Conservation (phyloP, 2,329 filamentous ascomycete genomes). For the Alternaria sp. region DNA sequence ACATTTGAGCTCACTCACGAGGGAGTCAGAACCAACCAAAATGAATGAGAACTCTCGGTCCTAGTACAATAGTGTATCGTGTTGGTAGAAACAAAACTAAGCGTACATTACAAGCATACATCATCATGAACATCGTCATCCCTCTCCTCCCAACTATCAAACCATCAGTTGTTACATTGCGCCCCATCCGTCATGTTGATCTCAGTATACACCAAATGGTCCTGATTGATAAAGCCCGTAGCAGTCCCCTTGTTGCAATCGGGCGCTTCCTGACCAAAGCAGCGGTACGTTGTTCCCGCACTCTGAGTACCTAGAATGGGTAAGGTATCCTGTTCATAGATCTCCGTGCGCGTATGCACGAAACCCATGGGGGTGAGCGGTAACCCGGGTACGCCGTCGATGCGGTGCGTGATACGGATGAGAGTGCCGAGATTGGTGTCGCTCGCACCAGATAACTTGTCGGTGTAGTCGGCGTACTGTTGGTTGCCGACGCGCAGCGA, state of each 20-base stretch:
- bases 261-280: constrained; percentile 21
- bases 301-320: constrained; percentile 4
- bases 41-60: neutral
- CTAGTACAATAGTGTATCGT: neutral
- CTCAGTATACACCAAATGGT: constrained; percentile 19
- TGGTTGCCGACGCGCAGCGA: constrained; percentile 68
- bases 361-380: constrained; percentile 66
- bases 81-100: neutral
- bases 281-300: constrained; percentile 15
- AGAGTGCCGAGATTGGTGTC: constrained; percentile 58
- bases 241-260: constrained; percentile 16
- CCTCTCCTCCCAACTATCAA: neutral
- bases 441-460: constrained; percentile 49
- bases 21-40: neutral
- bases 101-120: neutral
- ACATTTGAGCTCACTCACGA: neutral
- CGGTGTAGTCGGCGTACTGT: constrained; percentile 57
- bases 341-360: constrained; percentile 71
- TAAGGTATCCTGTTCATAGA: constrained; percentile 48
- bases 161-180: neutral
- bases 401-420: constrained; percentile 69
- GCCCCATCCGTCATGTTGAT: constrained; percentile 13
- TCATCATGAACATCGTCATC: neutral
- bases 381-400: constrained; percentile 71
- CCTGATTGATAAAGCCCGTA: constrained; percentile 15